Evolutionary conservation across 176 grass and related monocot genomes (phyloP).

Genomic region (Elymus sibiricus): DNA sequence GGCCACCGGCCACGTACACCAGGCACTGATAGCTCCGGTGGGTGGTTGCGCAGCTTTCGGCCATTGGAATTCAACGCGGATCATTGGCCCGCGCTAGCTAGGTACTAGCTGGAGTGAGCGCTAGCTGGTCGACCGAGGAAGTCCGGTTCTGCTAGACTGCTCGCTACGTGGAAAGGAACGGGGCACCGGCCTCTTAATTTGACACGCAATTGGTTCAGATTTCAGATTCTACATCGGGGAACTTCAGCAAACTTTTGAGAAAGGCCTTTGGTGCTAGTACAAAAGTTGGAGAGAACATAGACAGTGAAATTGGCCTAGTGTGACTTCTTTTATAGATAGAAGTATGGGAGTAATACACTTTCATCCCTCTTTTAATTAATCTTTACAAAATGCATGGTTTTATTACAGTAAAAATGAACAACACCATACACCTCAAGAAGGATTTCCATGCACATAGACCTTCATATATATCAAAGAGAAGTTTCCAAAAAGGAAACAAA

Average conservation of each 20-base stretch:
- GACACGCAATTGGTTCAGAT: not conserved
- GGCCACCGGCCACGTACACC: too few relatives aligned
- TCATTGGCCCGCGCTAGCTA: too few relatives aligned
- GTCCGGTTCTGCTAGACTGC: too few relatives aligned
- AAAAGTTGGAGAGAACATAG: too few relatives aligned
- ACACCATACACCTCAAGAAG: constrained; percentile 45
- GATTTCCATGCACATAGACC: constrained; percentile 8
- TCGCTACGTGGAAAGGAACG: not conserved
- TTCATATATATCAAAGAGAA: constrained; percentile 9
- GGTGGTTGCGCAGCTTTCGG: constrained; percentile 19
- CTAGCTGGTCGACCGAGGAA: not conserved
- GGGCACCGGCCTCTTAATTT: not conserved
- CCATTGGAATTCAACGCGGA: not conserved
- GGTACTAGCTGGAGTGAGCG: not conserved
- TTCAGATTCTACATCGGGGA: not conserved
- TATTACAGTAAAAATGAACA: not conserved
- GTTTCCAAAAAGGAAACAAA: not conserved
- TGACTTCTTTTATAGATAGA: too few relatives aligned
- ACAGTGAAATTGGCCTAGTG: too few relatives aligned
- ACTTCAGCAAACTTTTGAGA: not conserved
- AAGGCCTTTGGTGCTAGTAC: too few relatives aligned
- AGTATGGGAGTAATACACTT: not conserved
- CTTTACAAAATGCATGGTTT: constrained; percentile 35
- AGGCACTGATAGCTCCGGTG: too few relatives aligned
- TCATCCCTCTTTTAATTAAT: not conserved